Evolutionary conservation across 371 early-diverging fungal genomes (phyloP), one percentile per base, ranked within the genome.

Genomic region (Zancudomyces culisetae): DNA sequence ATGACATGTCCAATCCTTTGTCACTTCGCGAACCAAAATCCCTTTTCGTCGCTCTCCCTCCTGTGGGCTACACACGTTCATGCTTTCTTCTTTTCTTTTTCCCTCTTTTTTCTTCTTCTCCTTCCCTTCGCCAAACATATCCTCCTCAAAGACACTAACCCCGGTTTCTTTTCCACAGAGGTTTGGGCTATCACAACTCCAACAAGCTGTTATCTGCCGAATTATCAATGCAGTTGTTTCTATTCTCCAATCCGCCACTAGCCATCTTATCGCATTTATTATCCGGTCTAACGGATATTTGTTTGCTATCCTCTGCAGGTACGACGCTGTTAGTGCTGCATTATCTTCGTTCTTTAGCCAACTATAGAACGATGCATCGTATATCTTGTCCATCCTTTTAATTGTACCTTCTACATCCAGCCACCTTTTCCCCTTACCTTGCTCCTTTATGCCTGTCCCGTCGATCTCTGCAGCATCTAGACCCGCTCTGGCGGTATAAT

Each of bases 271-370:
- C 1, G 80, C 80, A 56, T 75, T 76, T 54, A 77, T 70, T 30
- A 78, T 79, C 42, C 81, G 70, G 29, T 70, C 75, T 35, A 79
- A 60, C 28, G 77, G 73, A 53, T 80, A 81, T 59, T 81, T 78
- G 51, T 78, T 78, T 24, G 81, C 77, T 35, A 81, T 77, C 45
- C 81, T 73, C 54, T 79, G 78, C 26, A 81, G 62, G 50, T 80
- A 80, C 48, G 71, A 68, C 10, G 79, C 72, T 1, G 76, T 80
- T 18, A 76, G 75, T 15, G 73, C 60, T 20, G 78, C 79, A 55
- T 81, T 81, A 46, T 78, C 80, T 62, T 81, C 81, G 52, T 70
- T 72, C 55, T 75, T 72, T 1, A 81, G 70, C 81, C 81, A 81
- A 29, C 72, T 67, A 63, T 78, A 71, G 63, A 81, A 81, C 8